Base-by-base conservation (phyloP, 1,284 basidiomycete genomes). In the Ustilago loliicola region DNA sequence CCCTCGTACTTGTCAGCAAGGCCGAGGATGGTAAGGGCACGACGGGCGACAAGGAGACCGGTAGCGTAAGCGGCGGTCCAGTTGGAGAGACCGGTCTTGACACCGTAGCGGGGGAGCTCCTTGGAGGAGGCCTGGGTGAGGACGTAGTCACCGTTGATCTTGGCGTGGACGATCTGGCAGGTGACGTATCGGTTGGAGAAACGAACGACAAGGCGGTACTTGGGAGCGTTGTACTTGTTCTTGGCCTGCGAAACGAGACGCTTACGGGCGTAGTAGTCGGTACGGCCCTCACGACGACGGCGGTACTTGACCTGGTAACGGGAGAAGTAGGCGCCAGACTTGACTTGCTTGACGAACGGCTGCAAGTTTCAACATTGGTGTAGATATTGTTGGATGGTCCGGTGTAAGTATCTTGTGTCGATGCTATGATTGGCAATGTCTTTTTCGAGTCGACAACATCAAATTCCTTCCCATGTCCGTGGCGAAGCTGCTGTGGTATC, bases 141-240 rank as follows among this genome's bases (percentile, higher is more conserved):
- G 81, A 99, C 91, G 85, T 96, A 93, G 89, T 99, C 97, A 82
- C 97, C 97, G 85, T 96, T 94, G 82, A 99, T 90, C 87, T 97
- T 97, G 83, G 97, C 95, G 87, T 98, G 98, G 87, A 95, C 91
- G 85, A 99, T 93, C 89, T 99, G 84, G 77, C 83, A 84, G 59
- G 83, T 83, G 60, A 85, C 78, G 72, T 80, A 86, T 42, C 76
- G 73, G 84, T 86, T 86, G 57, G 83, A 84, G 83, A 98, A 95
- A 84, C 97, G 95, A 86, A 99, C 97, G 73, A 98, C 97, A 56
- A 98, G 92, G 77, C 96, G 94, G 90, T 98, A 98, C 90, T 98
- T 98, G 77, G 95, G 96, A 42, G 95, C 94, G 86, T 97, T 96
- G 65, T 98, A 99, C 91, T 99, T 99, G 93, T 98, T 99, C 91